Percentiles rank a stretch among this genome's conserved stretches.
phyloP scores from a whole-genome alignment of 352 stramenopile species.

The Globisporangium uncinulatum region DNA sequence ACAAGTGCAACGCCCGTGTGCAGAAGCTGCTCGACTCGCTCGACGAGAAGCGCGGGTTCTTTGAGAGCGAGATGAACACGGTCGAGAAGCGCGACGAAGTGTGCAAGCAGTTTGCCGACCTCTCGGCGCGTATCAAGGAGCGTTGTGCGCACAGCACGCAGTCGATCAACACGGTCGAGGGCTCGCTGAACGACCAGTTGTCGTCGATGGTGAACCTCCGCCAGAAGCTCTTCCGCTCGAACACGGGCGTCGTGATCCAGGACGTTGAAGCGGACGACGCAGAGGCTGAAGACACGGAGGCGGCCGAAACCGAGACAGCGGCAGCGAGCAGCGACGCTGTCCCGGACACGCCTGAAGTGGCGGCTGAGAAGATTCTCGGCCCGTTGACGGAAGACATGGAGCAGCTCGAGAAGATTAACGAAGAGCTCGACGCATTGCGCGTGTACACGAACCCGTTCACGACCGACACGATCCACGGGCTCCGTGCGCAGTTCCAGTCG shows the following conservation, averaged over 20 bases:
- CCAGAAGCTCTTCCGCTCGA: constrained; percentile 59
- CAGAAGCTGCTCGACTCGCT: constrained; percentile 61
- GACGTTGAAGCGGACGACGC: constrained; percentile 22
- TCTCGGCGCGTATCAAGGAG: constrained; percentile 75
- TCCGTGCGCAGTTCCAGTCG: constrained; percentile 81
- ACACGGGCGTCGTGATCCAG: constrained; percentile 37
- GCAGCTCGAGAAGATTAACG: constrained; percentile 75
- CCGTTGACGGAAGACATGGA: constrained; percentile 78
- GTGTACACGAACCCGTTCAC: constrained; percentile 89
- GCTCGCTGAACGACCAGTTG: constrained; percentile 72
- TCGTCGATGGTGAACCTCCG: constrained; percentile 70
- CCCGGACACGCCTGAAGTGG: constrained; percentile 7
- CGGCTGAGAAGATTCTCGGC: constrained; percentile 23
- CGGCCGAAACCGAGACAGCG: constrained; percentile 1
- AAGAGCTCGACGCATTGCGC: constrained; percentile 71
- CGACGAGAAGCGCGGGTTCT: constrained; percentile 67
- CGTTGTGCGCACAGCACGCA: constrained; percentile 66
- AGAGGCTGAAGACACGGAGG: constrained; percentile 2
- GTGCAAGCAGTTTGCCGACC: constrained; percentile 67
- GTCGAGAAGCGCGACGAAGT: constrained; percentile 74
- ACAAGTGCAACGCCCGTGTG: constrained; percentile 67
- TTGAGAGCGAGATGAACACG: constrained; percentile 66
- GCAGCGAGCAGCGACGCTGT: constrained; percentile 8
- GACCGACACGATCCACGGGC: constrained; percentile 85
- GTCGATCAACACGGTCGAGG: constrained; percentile 73